These are phyloP conservation scores for Alternaria sp. DNA, from an alignment of 2,329 filamentous ascomycete genomes.

Conservation along the genomic window DNA sequence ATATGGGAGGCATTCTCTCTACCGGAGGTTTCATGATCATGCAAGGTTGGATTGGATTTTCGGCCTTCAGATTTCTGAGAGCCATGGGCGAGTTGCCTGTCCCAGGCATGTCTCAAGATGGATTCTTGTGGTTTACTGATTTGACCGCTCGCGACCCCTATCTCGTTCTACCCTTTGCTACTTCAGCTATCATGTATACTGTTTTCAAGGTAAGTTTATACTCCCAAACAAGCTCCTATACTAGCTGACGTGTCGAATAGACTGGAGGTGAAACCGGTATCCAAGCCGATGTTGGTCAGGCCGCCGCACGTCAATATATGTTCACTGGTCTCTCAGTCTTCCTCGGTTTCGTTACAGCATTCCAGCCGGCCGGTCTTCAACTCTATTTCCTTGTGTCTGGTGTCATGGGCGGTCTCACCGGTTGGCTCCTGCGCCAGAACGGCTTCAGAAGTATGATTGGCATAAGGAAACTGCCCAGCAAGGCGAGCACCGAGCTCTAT, in stretches of 20 bases:
- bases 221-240: slow-evolving; percentile 12
- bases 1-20: slow-evolving; percentile 27
- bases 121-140: slow-evolving; percentile 80
- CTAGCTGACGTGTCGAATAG: slow-evolving; percentile 41
- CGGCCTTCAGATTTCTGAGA: slow-evolving; percentile 78
- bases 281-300: slow-evolving; percentile 24
- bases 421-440: slow-evolving; percentile 48
- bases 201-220: slow-evolving; percentile 65
- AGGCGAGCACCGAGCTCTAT: slow-evolving; percentile 37
- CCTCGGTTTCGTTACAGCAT: slow-evolving; percentile 62
- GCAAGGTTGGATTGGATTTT: slow-evolving; percentile 77
- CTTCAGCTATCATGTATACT: slow-evolving; percentile 64
- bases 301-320: slow-evolving; percentile 51
- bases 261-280: slow-evolving; percentile 61
- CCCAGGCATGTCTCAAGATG: slow-evolving; percentile 75
- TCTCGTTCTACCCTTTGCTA: slow-evolving; percentile 73
- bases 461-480: slow-evolving; percentile 41
- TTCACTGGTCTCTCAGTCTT: slow-evolving; percentile 62
- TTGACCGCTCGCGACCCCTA: slow-evolving; percentile 79
- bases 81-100: slow-evolving; percentile 82
- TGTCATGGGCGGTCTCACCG: slow-evolving; percentile 51
- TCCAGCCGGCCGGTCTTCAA: slow-evolving; percentile 66
- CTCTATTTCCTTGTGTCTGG: slow-evolving; percentile 66
- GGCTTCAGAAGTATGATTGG: slow-evolving; percentile 49
- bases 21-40: slow-evolving; percentile 64